Percentiles rank a stretch among this genome's conserved stretches.
These are phyloP conservation scores for Calonectria pseudoreteaudii DNA, from an alignment of 2,329 filamentous ascomycete species.

Conservation along the genomic window DNA sequence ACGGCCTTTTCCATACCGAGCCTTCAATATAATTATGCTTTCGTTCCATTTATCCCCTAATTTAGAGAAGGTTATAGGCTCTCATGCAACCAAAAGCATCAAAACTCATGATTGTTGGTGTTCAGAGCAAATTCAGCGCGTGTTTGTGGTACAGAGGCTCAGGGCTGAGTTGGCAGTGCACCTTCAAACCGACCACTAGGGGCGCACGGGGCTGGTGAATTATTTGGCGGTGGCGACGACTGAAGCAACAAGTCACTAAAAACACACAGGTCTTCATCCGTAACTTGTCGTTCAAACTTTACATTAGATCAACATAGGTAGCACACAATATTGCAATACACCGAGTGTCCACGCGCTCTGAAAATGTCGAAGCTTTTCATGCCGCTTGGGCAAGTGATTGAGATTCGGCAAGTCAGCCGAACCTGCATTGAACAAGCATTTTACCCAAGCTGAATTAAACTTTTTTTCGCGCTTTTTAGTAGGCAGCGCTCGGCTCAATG, in stretches of 20 bases:
- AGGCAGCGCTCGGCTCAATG: background rate
- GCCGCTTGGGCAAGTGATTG: background rate
- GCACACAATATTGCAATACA: background rate
- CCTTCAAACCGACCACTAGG: background rate
- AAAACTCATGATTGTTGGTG: background rate
- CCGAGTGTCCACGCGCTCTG: background rate
- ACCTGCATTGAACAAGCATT: background rate
- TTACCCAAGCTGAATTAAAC: background rate
- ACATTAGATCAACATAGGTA: background rate
- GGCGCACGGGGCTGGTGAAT: background rate
- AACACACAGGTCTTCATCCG: background rate
- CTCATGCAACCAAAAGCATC: background rate
- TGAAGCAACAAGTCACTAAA: background rate
- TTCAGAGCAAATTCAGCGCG: background rate
- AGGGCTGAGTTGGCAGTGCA: background rate
- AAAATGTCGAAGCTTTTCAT: background rate
- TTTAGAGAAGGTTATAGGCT: background rate
- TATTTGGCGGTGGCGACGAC: background rate
- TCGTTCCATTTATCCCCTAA: background rate
- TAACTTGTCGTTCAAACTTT: background rate
- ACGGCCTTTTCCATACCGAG: background rate
- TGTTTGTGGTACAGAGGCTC: background rate
- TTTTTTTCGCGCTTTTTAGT: background rate
- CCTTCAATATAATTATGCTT: background rate
- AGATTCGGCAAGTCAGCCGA: background rate